Percentiles rank a stretch among this genome's conserved stretches.
Evolutionary conservation across 257 asterid species (phyloP).

Genomic region (Thymus quinquecostatus): DNA sequence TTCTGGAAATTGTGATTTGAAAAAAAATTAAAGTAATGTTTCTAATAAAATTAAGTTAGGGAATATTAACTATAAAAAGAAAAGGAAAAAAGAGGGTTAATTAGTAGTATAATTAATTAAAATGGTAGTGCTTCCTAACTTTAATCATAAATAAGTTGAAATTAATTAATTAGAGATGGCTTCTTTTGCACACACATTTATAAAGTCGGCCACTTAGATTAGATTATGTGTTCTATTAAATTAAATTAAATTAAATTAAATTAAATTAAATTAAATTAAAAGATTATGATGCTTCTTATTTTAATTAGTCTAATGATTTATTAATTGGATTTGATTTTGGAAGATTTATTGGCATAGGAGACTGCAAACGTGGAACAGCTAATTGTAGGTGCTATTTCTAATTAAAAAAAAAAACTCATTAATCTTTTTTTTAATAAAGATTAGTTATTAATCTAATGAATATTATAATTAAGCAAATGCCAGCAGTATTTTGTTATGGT

Average conservation of each 20-base stretch:
- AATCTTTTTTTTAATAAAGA: not conserved
- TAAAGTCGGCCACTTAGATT: conserved; percentile 20
- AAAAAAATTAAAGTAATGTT: no score
- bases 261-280: not conserved
- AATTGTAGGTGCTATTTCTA: conserved; percentile 8
- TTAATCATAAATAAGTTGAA: not conserved
- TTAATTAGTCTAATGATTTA: not conserved
- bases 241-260: not conserved
- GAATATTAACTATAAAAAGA: not conserved
- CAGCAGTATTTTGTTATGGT: not conserved
- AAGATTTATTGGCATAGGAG: not conserved
- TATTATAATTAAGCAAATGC: conserved; percentile 9
- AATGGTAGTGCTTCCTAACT: not conserved
- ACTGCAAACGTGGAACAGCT: conserved; percentile 31
- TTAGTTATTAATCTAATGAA: not conserved
- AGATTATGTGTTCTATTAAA: not conserved
- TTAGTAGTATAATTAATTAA: no score
- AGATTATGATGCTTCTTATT: not conserved
- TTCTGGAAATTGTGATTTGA: no score
- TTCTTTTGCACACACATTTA: not conserved
- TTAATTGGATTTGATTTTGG: not conserved
- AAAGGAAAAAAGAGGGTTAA: not conserved
- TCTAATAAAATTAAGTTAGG: no score
- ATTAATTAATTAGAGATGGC: not conserved
- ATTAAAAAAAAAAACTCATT: not conserved